Evolutionary conservation across 352 stramenopile genomes (phyloP), one percentile per base, ranked within the genome.

Genomic region (Pythium brachiatum): DNA sequence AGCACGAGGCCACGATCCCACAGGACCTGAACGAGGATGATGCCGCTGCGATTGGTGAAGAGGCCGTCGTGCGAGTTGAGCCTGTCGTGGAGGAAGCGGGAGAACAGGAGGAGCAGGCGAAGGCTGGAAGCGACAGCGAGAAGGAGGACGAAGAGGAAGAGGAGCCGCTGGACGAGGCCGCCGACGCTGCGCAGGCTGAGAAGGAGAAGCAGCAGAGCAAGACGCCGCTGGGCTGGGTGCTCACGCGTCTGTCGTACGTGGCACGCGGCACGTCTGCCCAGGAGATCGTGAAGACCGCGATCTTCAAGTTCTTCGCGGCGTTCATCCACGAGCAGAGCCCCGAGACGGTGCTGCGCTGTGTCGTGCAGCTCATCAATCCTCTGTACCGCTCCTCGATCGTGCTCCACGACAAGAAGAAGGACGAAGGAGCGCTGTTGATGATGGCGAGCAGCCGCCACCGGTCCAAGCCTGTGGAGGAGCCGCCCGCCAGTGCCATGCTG

Each of bases 301-400:
- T 95, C 21, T 97, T 91, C 69, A 91, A 94, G 68, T 72, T 97
- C 43, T 97, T 97, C 55, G 89, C 88, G 4, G 80, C 77, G 39
- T 72, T 95, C 20, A 75, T 94, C 36, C 74, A 86, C 44, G 72
- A 68, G 53, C 79, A 88, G 55, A 69, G 83, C 32, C 55, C 68
- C 26, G 72, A 55, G 18, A 83, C 86, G 31, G 72, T 84, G 1
- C 52, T 78, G 55, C 72, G 64, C 51, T 92, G 83, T 63, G 66
- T 96, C 27, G 68, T 94, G 57, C 84, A 92, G 55, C 78, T 96
- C 41, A 75, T 96, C 50, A 95, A 94, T 60, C 85, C 89, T 52
- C 72, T 97, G 41, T 94, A 85, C 59, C 85, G 85, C 38, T 70
- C 76, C 3, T 75, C 82, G n/a, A 83, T 68, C 50, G 77, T 78